Conservation (phyloP, 371 early-diverging fungal species). For the Mucor sp. region DNA sequence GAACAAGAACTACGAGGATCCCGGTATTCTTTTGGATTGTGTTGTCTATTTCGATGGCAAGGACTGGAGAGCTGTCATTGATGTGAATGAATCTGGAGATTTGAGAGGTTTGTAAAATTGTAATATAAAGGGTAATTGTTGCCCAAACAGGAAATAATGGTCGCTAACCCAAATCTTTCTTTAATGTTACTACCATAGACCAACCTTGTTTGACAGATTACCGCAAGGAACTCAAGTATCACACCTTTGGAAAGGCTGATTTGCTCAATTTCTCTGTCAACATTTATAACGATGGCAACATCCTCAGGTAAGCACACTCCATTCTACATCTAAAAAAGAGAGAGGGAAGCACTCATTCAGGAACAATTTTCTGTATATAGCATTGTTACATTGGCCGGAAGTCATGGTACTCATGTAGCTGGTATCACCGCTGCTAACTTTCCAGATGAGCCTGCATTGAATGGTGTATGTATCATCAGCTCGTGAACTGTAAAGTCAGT, state of each 20-base stretch:
- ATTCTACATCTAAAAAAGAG: neutral
- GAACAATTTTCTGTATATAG: conserved; percentile 25
- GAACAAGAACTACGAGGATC: conserved; percentile 71
- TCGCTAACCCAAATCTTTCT: conserved; percentile 4
- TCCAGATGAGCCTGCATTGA: conserved; percentile 81
- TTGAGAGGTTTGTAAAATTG: conserved; percentile 54
- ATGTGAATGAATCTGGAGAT: conserved; percentile 80
- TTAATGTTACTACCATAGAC: conserved; percentile 25
- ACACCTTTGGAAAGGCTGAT: conserved; percentile 76
- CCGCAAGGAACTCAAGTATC: conserved; percentile 74
- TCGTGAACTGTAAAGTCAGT: neutral
- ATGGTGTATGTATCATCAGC: conserved; percentile 65
- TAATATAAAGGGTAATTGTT: conserved; percentile 14
- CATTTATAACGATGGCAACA: conserved; percentile 84
- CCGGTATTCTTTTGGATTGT: conserved; percentile 80
- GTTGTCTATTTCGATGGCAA: conserved; percentile 88
- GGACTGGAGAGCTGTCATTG: conserved; percentile 87
- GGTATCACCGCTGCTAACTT: conserved; percentile 83
- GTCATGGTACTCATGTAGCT: conserved; percentile 96
- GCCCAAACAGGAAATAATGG: conserved; percentile 7
- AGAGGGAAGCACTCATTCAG: neutral
- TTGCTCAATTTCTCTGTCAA: conserved; percentile 89
- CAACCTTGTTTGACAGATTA: conserved; percentile 74
- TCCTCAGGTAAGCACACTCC: conserved; percentile 50
- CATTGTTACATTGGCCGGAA: conserved; percentile 82